Base-by-base conservation (phyloP, 768 basidiomycete species). In the Cubamyces sp. region DNA sequence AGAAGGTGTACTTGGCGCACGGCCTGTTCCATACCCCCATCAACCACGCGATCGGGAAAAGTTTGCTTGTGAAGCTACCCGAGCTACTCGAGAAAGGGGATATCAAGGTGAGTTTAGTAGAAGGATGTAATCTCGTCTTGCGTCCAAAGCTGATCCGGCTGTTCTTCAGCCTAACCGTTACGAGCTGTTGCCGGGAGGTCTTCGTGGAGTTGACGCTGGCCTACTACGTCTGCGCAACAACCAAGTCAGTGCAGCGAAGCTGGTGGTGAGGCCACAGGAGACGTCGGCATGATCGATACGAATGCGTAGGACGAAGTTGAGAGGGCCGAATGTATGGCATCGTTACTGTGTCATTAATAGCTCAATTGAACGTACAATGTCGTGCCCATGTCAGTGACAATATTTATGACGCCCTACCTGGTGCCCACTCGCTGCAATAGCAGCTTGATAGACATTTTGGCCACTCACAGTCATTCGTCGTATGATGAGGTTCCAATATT, bases 251-350 rank as follows among this genome's bases (percentile, higher is more conserved):
- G 81, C 77, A 5, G 68, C 62, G 16, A 84, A 84, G 66, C 66
- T 83, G 19, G 73, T 84, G 9, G 77, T 62, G 1, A 76, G 70
- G 55, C 81, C 80, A 18, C 75, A 75, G 59, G 77, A 81, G 41
- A 76, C 75, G 2, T 12, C 19, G 11, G 49, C 39, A 3, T 72
- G 61, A 64, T 34, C 11, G 25, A 34, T 34, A 5, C 6, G 34
- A 34, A 34, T 34, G 34, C 11, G 1, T 1, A 34, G 34, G 34
- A 34, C 9, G 34, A 34, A 34, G 34, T 9, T 5, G 34, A 34
- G 34, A 11, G 34, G 34, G 34, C 34, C 9, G 9, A 11, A 34
- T 34, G 34, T 34, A 34, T n/a, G 34, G 6, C 34, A 34, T 34
- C 34, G 34, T 6, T 34, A 34, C 34, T 34, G 9, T 34, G 34